Conservation (phyloP, 2,329 filamentous ascomycete genomes). For the Ophiostoma sp. region DNA sequence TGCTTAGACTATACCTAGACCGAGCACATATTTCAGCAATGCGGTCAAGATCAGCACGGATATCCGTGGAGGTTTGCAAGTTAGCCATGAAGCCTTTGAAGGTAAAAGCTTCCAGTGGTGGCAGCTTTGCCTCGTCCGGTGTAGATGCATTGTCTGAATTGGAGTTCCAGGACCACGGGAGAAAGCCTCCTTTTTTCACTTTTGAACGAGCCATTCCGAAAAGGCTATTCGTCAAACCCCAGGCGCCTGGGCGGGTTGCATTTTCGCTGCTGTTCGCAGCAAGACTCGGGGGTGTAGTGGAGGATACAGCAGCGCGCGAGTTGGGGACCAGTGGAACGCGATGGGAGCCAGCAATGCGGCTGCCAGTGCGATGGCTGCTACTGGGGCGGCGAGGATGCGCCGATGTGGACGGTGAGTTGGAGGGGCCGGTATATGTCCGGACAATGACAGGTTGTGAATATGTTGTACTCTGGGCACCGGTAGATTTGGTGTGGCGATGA, state of each 20-base stretch:
- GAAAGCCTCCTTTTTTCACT: conserved; percentile 36
- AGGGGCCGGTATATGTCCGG: conserved; percentile 53
- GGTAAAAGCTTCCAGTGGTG: conserved; percentile 57
- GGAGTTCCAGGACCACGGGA: conserved; percentile 31
- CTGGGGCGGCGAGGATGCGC: conserved; percentile 29
- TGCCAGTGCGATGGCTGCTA: conserved; percentile 31
- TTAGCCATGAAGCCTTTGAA: conserved; percentile 57
- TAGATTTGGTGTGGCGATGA: conserved; percentile 52
- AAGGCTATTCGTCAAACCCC: conserved; percentile 21
- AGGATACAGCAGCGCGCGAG: conserved; percentile 24
- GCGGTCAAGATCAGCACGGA: conserved; percentile 55
- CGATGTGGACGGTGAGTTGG: conserved; percentile 29
- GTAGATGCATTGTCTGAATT: conserved; percentile 25
- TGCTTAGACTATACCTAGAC: conserved; percentile 59
- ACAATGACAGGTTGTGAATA: conserved; percentile 63
- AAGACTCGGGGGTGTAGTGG: not conserved
- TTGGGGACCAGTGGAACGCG: conserved; percentile 28
- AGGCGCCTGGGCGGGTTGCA: conserved; percentile 19
- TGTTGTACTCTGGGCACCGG: conserved; percentile 51
- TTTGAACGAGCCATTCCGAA: conserved; percentile 42
- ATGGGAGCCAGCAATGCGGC: conserved; percentile 28
- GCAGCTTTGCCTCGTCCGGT: conserved; percentile 41
- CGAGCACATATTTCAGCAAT: conserved; percentile 63
- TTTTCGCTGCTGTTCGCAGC: conserved; percentile 22
- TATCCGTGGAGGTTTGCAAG: conserved; percentile 39